Evolutionary conservation across 2,329 filamentous ascomycete genomes (phyloP).

Genomic region (Calonectria fujianensis): DNA sequence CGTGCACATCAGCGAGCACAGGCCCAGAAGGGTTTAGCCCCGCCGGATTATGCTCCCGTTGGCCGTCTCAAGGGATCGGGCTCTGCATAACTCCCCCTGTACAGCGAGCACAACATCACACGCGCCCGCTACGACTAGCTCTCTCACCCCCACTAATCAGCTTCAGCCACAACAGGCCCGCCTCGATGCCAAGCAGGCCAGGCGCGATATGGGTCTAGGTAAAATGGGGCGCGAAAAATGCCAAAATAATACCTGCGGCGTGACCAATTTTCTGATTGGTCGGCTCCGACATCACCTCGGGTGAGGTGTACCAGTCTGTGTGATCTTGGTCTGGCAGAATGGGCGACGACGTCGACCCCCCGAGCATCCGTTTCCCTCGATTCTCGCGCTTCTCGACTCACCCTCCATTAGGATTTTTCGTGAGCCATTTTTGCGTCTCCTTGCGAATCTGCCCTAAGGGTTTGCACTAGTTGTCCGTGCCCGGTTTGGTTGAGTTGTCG

Average conservation of each 20-base stretch:
- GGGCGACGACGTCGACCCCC: constrained; percentile 55
- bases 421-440: constrained; percentile 56
- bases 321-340: constrained; percentile 59
- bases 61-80: constrained; percentile 7
- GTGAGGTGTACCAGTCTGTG: constrained; percentile 58
- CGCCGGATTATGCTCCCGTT: constrained; percentile 29
- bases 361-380: constrained; percentile 55
- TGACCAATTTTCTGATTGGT: constrained; percentile 65
- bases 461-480: constrained; percentile 49
- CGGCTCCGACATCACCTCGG: constrained; percentile 58
- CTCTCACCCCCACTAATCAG: constrained; percentile 44
- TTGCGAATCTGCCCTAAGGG: constrained; percentile 46
- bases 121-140: constrained; percentile 29
- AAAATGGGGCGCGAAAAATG: constrained; percentile 60
- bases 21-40: constrained; percentile 38
- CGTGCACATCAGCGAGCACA: constrained; percentile 48
- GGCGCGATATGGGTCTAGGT: constrained; percentile 53
- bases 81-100: constrained; percentile 44
- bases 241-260: constrained; percentile 59
- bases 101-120: constrained; percentile 35
- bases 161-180: constrained; percentile 54
- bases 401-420: constrained; percentile 57
- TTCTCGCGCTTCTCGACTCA: constrained; percentile 52
- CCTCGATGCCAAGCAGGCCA: constrained; percentile 50
- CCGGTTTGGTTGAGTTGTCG: constrained; percentile 46